phyloP scores from a whole-genome alignment of 768 basidiomycete species.

The Boletus huronensis region DNA sequence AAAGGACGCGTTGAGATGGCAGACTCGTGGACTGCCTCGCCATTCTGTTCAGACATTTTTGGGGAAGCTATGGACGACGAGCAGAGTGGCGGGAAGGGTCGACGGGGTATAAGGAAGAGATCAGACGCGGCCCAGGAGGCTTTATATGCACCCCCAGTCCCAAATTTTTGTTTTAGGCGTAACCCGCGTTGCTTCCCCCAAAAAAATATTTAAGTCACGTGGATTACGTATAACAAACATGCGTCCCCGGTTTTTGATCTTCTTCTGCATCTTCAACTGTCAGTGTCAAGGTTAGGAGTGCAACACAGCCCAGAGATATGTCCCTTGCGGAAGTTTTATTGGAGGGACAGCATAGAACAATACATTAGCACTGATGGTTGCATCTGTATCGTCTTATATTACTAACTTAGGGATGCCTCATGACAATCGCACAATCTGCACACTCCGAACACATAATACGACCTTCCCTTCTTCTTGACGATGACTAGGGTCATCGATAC shows the following conservation, averaged over 20 bases:
- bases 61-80: slow-evolving; percentile 4
- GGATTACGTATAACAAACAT: slow-evolving; percentile 20
- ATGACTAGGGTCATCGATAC: slow-evolving; percentile 23
- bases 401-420: slow-evolving; percentile 3
- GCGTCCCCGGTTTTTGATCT: slow-evolving; percentile 2
- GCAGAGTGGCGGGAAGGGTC: background rate
- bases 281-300: background rate
- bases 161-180: slow-evolving; percentile 29
- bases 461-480: background rate
- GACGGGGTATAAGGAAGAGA: slow-evolving; percentile 5
- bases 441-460: slow-evolving; percentile 10
- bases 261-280: slow-evolving; percentile 1
- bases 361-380: background rate
- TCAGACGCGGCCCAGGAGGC: background rate
- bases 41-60: slow-evolving; percentile 35
- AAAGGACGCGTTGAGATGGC: slow-evolving; percentile 36
- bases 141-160: slow-evolving; percentile 32
- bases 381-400: background rate
- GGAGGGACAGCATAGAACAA: background rate
- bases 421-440: slow-evolving; percentile 11
- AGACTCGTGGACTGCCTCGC: slow-evolving; percentile 28
- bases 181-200: slow-evolving; percentile 23
- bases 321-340: background rate
- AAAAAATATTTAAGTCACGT: slow-evolving; percentile 30
- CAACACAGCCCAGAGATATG: background rate